A percentile compares a stretch with the other conserved stretches of the same genome.
Conservation (phyloP, 2,329 filamentous ascomycete species). For the Phialophora verrucosa region DNA sequence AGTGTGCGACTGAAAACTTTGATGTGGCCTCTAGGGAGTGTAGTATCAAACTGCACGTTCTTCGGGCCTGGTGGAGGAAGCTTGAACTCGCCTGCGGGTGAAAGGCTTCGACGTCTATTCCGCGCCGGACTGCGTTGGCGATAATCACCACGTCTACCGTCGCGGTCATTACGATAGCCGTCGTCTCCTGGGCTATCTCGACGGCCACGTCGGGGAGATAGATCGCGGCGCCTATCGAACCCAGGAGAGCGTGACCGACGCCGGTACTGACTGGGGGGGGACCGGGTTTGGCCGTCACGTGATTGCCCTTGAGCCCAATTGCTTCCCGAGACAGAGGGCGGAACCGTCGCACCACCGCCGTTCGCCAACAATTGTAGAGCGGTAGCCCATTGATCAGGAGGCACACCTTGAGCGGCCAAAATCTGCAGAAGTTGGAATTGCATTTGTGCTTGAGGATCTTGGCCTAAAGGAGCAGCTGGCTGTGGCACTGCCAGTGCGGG, state of each 20-base stretch:
- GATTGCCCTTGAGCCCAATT: conserved; percentile 50
- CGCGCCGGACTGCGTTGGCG: conserved; percentile 84
- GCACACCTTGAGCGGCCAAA: conserved; percentile 74
- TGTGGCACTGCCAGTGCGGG: conserved; percentile 38
- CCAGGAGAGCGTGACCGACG: conserved; percentile 82
- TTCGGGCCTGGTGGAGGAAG: conserved; percentile 64
- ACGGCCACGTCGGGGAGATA: conserved; percentile 63
- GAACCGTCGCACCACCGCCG: conserved; percentile 42
- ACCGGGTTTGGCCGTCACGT: conserved; percentile 64
- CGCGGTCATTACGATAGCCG: conserved; percentile 62
- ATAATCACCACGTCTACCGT: conserved; percentile 67
- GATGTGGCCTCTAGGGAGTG: conserved; percentile 76
- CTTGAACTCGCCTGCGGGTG: conserved; percentile 54
- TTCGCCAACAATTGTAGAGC: conserved; percentile 58
- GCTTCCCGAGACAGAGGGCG: conserved; percentile 38
- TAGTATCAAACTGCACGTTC: conserved; percentile 79
- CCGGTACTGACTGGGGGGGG: conserved; percentile 65
- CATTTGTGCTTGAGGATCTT: conserved; percentile 73
- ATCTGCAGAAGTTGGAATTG: conserved; percentile 77
- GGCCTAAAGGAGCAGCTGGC: conserved; percentile 41
- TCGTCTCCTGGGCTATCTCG: conserved; percentile 73
- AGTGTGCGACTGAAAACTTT: conserved; percentile 93
- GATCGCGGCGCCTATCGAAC: conserved; percentile 71
- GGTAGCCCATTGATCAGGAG: conserved; percentile 74
- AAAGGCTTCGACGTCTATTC: conserved; percentile 67